Base-by-base conservation (phyloP, 345 rosid genomes). In the Mercurialis annua region DNA sequence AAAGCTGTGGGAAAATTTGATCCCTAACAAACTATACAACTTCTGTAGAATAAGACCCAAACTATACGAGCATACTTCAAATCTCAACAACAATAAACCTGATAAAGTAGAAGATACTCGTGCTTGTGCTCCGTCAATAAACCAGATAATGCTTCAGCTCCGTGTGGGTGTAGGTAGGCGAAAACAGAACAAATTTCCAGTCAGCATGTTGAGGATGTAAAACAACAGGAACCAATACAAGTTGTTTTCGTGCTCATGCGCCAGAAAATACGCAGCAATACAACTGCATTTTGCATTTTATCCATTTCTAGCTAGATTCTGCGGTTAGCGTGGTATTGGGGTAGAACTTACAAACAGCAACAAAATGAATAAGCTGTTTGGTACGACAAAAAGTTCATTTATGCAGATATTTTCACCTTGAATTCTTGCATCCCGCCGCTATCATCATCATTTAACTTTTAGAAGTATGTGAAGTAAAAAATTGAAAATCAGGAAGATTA, bases 401-500 rank as follows among this genome's bases (percentile, higher is more conserved):
- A 71, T 23, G 48, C 59, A 55, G 68, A 24, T 26, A 61, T 26
- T 47, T 42, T 49, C 29, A 33, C 36, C 64, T 64, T 31, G 53
- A 50, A 51, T 46, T 30, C 21, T 64, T 58, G 53, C 62, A 24
- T 57, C 46, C 33, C 71, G 10, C 67, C 54, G 10, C 62, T 70
- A 51, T 62, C 70, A 84, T 76, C 81, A 79, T 84, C 76, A 65
- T 52, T 73, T 82, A 73, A 61, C 66, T 84, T 62, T 71, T 83
- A 29, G 80, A 84, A 57, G 46, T 84, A 64, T 71, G 85, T 33
- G 80, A 84, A 57, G 46, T 60, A 50, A 83, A 83, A 80, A 84
- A 84, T 73, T 68, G 78, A 69, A 76, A 84, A 78, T 87, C 92
- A 4, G 88, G 89, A 74, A 73, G 89, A 55, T 66, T 68, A 61